A percentile compares a stretch with the other conserved stretches of the same genome.
These are phyloP conservation scores for Solanum ahanhuiri DNA, from an alignment of 257 asterid species.

Conservation along the genomic window DNA sequence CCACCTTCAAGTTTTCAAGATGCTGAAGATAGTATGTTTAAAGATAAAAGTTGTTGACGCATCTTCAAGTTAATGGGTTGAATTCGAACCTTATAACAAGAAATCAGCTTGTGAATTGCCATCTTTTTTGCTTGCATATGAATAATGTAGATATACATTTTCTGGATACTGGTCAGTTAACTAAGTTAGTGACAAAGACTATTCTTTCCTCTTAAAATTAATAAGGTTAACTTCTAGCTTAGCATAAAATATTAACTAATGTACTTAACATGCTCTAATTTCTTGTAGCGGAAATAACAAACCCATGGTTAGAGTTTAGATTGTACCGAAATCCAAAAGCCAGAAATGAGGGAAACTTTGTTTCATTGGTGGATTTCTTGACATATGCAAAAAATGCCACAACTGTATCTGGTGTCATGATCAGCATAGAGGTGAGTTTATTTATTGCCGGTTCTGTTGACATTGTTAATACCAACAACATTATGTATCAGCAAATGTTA, in stretches of 20 bases:
- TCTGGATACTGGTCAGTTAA: background rate
- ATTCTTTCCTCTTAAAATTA: background rate
- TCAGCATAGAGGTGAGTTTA: constrained; percentile 54
- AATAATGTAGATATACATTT: background rate
- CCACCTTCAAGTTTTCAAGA: background rate
- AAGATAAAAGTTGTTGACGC: background rate
- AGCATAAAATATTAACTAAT: background rate
- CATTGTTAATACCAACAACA: background rate
- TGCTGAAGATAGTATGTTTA: background rate
- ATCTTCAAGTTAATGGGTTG: background rate
- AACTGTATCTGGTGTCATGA: constrained; percentile 60
- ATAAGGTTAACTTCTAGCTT: background rate
- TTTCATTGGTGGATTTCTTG: constrained; percentile 51
- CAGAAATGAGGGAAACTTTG: constrained; percentile 26
- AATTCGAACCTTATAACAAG: background rate
- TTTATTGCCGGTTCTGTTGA: background rate
- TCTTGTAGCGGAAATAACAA: constrained; percentile 50
- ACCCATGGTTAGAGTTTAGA: constrained; percentile 17
- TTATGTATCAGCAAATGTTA: background rate
- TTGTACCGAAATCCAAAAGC: constrained; percentile 48
- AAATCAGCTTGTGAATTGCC: background rate
- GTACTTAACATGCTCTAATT: background rate
- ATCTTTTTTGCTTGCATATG: background rate
- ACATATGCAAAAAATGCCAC: constrained; percentile 43
- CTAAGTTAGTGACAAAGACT: background rate